Evolutionary conservation across 768 basidiomycete genomes (phyloP), one percentile per base, ranked within the genome.

Genomic region (Plicaturopsis crispa): DNA sequence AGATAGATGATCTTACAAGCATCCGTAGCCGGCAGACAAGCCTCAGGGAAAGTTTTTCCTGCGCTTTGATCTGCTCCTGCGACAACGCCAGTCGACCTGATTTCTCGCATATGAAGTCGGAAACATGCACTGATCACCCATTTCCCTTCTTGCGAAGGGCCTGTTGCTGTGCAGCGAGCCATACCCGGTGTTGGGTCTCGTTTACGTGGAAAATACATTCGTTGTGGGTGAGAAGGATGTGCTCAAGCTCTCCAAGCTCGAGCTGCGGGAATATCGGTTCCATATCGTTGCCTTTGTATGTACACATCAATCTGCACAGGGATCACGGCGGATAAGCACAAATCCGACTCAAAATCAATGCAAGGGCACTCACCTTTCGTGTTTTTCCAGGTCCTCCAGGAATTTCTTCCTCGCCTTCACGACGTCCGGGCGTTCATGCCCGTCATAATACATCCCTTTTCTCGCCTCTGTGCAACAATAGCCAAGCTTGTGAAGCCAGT

Each of bases 1-100:
- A 48, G 52, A 28, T 47, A 50, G 13, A 56, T 57, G 16, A 57
- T 54, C 16, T 46, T 19, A 19, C 39, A 18, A 4, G 48, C 37
- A 30, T 50, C 43, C 6, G 24, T 37, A 4, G 35, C 33, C 24
- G 10, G 14, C 26, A 28, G 43, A 10, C 30, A 28, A 14, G 26
- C 26, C 26, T 28, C 26, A 23, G 48, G 33, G 19, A n/a, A n/a
- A 52, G 24, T 35, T 19, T 31, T 33, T 24, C 22, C 21, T 52
- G 35, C 23, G 30, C 28, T 11, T n/a, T 24, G 24, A 39, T 33
- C 44, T 49, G 41, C 19, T 39, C 41, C 6, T 24, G 33, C 10
- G 36, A 35, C 17, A 53, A 33, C n/a, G 19, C 21, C 7, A 53
- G 43, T 3, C 39, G 35, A 0, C 52, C 52, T 23, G 31, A 40